Evolutionary conservation across 148 eudicot genomes (phyloP), one percentile per base, ranked within the genome.

Genomic region (Diospyros kaki): DNA sequence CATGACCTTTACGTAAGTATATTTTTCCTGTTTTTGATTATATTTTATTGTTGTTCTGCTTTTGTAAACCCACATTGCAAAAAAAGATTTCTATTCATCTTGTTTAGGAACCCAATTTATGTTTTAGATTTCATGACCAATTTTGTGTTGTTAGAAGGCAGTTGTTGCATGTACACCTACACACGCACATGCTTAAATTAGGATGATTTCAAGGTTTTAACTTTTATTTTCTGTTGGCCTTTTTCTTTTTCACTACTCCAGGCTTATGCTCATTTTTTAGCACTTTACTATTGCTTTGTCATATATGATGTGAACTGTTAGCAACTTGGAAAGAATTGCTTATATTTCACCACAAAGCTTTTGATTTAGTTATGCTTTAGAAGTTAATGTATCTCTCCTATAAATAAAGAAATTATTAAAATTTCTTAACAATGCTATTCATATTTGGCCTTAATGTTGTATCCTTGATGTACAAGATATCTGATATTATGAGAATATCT

Each of bases 1-100:
- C 97, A 95, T 77, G 98, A 95, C 80, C 89, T 95, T 72, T 95
- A 95, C 79, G 98, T 95, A 79, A 81, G 98, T 90, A 77, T 64
- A 60, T 50, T 41, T 75, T 11, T 59, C 68, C 13, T 64, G 56
- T 46, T 62, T 75, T 40, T 56, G 42, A 18, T 9, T 63, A 13
- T 43, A 54, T 15, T 63, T 53, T 71, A 41, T 65, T 65, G 4
- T 7, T 73, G 41, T 53, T 64, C 60, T 54, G n/a, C 15, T 62
- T 40, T 48, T 39, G 64, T 60, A 41, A 51, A 42, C 54, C 17
- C 28, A 54, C 7, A 14, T 61, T 56, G 5, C 14, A 6, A 13
- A 73, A 28, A 74, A 2, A 9, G 18, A 18, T 28, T 28, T 9
- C n/a, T 15, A 46, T 52, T 4, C 6, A 18, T 45, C 45, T 14